phyloP scores from a whole-genome alignment of 169 alveolate genomes.

The Eimeria tenella region DNA sequence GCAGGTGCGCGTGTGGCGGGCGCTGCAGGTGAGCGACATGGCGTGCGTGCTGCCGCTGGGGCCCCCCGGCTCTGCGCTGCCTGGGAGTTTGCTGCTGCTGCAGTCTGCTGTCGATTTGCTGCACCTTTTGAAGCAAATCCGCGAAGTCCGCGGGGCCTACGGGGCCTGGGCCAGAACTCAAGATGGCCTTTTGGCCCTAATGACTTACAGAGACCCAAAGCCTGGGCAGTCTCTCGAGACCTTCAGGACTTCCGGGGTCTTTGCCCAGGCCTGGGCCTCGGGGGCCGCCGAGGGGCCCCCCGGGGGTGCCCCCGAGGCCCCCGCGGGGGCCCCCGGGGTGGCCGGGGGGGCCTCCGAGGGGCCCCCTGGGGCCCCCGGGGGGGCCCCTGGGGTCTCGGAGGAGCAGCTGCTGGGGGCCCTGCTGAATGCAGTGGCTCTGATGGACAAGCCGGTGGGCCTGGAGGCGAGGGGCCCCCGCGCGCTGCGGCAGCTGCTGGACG shows the following conservation, averaged over 20 bases:
- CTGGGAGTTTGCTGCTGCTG: not conserved
- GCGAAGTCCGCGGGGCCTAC: not conserved
- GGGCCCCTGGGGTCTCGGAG: not conserved
- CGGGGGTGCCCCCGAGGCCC: no score
- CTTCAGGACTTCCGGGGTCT: not conserved
- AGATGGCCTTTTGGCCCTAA: not conserved
- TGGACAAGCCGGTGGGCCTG: not conserved
- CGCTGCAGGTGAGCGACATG: not conserved
- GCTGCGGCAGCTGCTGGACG: no score
- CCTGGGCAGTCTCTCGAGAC: not conserved
- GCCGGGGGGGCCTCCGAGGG: no score
- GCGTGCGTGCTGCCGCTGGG: not conserved
- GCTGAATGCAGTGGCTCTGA: not conserved
- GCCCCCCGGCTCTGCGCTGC: no score
- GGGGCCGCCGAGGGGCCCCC: not conserved
- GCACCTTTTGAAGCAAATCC: not conserved
- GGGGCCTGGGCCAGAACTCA: not conserved
- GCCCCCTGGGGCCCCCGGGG: no score
- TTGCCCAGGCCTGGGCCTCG: not conserved
- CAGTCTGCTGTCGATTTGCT: not conserved
- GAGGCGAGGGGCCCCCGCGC: no score
- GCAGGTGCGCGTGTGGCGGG: not conserved
- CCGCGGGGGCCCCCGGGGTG: no score
- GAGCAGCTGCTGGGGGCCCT: not conserved
- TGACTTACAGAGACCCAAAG: conserved; percentile 5